Conservation (phyloP, 1,139 yeast species). For the Meyerozyma carpophila region DNA sequence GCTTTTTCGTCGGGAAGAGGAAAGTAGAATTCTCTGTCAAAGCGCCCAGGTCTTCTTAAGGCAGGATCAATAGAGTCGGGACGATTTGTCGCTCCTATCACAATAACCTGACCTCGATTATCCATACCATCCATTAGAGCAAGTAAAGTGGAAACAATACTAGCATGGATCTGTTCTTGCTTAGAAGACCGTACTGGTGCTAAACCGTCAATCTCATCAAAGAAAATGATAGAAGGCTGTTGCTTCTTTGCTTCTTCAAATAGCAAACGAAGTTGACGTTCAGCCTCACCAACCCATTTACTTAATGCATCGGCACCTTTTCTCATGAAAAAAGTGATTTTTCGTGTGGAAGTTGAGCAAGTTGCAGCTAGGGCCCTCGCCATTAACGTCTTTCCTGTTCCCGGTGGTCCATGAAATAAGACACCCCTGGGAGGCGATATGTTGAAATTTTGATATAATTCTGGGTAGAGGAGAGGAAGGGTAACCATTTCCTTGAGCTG, state of each 20-base stretch:
- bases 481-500: constrained; percentile 98
- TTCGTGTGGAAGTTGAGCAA: constrained; percentile 74
- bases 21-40: constrained; percentile 94
- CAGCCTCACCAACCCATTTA: constrained; percentile 99
- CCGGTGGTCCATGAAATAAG: constrained; percentile 98
- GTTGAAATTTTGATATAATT: constrained; percentile 80
- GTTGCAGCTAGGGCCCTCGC: constrained; percentile 96
- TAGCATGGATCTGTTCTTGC: constrained; percentile 97
- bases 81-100: constrained; percentile 95
- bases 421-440: constrained; percentile 98
- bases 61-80: constrained; percentile 99
- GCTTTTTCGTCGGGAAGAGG: constrained; percentile 86
- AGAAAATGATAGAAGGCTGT: constrained; percentile 92
- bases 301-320: constrained; percentile 97
- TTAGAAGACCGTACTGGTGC: constrained; percentile 97
- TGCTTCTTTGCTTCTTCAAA: constrained; percentile 96
- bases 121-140: constrained; percentile 99
- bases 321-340: constrained; percentile 95
- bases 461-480: constrained; percentile 88
- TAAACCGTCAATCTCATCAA: constrained; percentile 96
- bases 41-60: constrained; percentile 92
- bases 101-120: constrained; percentile 91
- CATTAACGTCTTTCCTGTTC: constrained; percentile 98
- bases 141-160: constrained; percentile 87
- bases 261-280: constrained; percentile 79